Evolutionary conservation across 148 eudicot genomes (phyloP).

Genomic region (Rhododendron mucronatum): DNA sequence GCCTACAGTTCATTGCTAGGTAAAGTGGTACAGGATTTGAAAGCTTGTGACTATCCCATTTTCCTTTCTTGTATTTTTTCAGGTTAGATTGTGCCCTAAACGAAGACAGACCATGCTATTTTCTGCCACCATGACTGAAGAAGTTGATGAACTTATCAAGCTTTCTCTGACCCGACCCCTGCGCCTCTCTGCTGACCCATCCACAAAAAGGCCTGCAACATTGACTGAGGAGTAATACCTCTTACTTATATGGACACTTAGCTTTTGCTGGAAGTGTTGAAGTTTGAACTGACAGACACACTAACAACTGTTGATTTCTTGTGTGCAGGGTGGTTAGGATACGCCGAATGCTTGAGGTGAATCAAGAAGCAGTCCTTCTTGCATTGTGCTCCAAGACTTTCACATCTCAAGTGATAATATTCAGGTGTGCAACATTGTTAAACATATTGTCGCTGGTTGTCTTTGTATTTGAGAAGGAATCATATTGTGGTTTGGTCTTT

Average conservation of each 20-base stretch:
- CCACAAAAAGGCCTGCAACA: slow-evolving; percentile 64
- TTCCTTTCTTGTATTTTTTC: slow-evolving; percentile 9
- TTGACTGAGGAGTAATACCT: slow-evolving; percentile 69
- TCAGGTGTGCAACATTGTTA: slow-evolving; percentile 33
- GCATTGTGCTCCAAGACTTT: slow-evolving; percentile 85
- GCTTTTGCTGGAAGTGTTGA: not conserved
- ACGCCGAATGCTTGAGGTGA: slow-evolving; percentile 81
- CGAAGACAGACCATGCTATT: slow-evolving; percentile 96
- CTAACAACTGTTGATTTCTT: slow-evolving; percentile 9
- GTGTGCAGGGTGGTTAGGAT: slow-evolving; percentile 70
- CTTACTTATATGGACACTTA: not conserved
- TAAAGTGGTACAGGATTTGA: not conserved
- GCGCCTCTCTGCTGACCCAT: slow-evolving; percentile 89
- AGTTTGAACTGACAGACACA: not conserved
- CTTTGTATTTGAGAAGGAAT: not conserved
- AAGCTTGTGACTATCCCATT: not conserved
- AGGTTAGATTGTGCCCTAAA: slow-evolving; percentile 83
- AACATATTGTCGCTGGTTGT: not conserved
- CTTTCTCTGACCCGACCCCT: slow-evolving; percentile 69
- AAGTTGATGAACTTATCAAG: slow-evolving; percentile 72
- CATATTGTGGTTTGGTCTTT: not conserved
- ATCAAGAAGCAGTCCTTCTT: slow-evolving; percentile 94
- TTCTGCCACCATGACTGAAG: slow-evolving; percentile 95
- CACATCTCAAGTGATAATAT: slow-evolving; percentile 77
- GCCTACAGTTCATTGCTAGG: not conserved